A percentile compares a stretch with the other conserved stretches of the same genome.
phyloP scores from a whole-genome alignment of 116 monocot genomes.

The Thalassia testudinum region DNA sequence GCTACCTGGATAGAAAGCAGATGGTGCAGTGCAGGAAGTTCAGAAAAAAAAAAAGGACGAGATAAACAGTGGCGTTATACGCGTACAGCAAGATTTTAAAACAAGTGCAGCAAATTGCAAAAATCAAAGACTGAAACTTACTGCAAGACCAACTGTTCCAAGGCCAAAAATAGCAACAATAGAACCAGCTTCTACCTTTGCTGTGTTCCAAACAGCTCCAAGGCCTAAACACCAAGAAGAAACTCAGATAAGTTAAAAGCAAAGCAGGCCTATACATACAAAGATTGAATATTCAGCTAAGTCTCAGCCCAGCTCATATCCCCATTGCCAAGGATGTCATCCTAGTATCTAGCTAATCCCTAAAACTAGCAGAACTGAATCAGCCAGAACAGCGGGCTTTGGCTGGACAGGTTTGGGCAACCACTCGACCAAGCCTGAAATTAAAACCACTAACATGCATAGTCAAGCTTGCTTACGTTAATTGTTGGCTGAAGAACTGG shows the following conservation, averaged over 20 bases:
- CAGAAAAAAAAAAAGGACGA: not conserved
- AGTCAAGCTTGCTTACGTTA: no score
- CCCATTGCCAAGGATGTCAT: no score
- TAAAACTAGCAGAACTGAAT: no score
- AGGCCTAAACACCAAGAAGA: conserved; percentile 36
- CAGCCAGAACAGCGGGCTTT: no score
- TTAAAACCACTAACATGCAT: no score
- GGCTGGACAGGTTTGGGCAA: no score
- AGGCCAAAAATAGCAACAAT: conserved; percentile 97
- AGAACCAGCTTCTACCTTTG: conserved; percentile 87
- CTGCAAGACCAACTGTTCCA: conserved; percentile 96
- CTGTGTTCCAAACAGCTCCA: conserved; percentile 98
- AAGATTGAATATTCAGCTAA: no score
- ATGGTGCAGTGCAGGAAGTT: not conserved
- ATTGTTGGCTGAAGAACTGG: no score
- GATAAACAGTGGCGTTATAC: not conserved
- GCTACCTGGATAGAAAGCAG: conserved; percentile 39
- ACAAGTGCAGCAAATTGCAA: not conserved
- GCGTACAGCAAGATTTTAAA: not conserved
- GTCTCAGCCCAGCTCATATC: no score
- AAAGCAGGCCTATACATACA: no score
- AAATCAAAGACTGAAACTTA: conserved; percentile 20
- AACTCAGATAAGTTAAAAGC: not conserved
- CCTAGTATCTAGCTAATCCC: no score
- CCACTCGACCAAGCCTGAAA: no score